A percentile compares a stretch with the other conserved stretches of the same genome.
These are phyloP conservation scores for Termitomyces sp. DNA, from an alignment of 768 basidiomycete genomes.

Conservation along the genomic window DNA sequence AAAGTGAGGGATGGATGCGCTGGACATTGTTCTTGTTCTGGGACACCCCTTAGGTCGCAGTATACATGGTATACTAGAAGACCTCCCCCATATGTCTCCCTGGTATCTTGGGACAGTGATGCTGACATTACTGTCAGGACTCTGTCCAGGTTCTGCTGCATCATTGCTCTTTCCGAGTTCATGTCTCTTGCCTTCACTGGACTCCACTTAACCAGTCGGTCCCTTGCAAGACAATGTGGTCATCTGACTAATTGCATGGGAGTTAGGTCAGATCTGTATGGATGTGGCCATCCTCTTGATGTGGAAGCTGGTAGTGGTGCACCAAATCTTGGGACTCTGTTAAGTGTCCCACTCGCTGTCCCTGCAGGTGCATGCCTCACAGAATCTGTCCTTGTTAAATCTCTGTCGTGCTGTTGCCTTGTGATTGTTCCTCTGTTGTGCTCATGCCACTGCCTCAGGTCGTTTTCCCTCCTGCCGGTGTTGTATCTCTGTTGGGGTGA, in stretches of 20 bases:
- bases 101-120: too few relatives aligned
- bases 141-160: neutral
- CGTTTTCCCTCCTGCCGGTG: neutral
- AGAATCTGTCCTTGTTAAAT: neutral
- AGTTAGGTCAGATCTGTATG: slow-evolving; percentile 15
- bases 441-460: too few relatives aligned
- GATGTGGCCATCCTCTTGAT: neutral
- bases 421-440: too few relatives aligned
- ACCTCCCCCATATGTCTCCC: neutral
- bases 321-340: too few relatives aligned
- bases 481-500: neutral
- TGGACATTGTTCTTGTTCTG: too few relatives aligned
- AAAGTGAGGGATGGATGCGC: neutral
- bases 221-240: too few relatives aligned
- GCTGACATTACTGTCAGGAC: too few relatives aligned
- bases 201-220: too few relatives aligned
- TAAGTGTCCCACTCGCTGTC: too few relatives aligned
- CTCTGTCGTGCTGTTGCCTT: neutral
- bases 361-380: rapidly evolving
- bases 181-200: slow-evolving; percentile 12
- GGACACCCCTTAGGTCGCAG: neutral
- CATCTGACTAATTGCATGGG: too few relatives aligned
- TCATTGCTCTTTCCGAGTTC: neutral
- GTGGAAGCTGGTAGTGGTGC: too few relatives aligned
- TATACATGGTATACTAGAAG: slow-evolving; percentile 22